Base-by-base conservation (phyloP, 2,329 filamentous ascomycete species). In the Hymenoscyphus repandus region DNA sequence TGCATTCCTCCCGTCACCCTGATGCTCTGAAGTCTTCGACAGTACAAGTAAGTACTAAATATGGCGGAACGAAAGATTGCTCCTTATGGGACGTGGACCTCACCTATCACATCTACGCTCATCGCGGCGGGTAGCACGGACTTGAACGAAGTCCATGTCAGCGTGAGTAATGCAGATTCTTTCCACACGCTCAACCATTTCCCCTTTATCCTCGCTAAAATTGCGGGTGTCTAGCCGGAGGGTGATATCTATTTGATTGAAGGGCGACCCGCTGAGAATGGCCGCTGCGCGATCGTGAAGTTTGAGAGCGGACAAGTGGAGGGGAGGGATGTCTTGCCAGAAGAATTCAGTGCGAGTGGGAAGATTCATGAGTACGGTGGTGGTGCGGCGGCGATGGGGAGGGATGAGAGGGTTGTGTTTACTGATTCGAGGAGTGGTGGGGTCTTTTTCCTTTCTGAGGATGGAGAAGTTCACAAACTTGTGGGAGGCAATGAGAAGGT, bases 291-390 rank as follows among this genome's bases (percentile, higher is more conserved):
- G 13, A 74, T 80, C 36, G 22, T 27, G 22, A 27, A 27, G 7
- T 27, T 66, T 78, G 6, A 70, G 76, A 58, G 60, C 73, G 18
- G 61, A 62, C 27, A 61, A 62, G 10, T 51, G 63, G 2, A 61
- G 65, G 7, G 61, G 63, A 2, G 57, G 60, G 12, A 66, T 62
- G 60, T 77, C 1, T 64, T 80, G 10, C 73, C 75, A 0, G 58
- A 58, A 2, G 61, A 70, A 0, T 73, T 72, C 56, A 74, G 68
- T 52, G 74, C 70, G 4, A 62, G 66, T 40, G 75, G 72, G 22
- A 67, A 62, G 1, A 72, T 79, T 13, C 77, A 80, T 53, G 76
- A 77, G 53, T 79, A 80, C 46, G 77, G 77, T 1, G 77, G 76
- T 10, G 70, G 70, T 2, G 64, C 74, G 0, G 72, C 73, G 44